Base-by-base conservation (phyloP, 768 basidiomycete genomes). In the Tulasnella sp. region DNA sequence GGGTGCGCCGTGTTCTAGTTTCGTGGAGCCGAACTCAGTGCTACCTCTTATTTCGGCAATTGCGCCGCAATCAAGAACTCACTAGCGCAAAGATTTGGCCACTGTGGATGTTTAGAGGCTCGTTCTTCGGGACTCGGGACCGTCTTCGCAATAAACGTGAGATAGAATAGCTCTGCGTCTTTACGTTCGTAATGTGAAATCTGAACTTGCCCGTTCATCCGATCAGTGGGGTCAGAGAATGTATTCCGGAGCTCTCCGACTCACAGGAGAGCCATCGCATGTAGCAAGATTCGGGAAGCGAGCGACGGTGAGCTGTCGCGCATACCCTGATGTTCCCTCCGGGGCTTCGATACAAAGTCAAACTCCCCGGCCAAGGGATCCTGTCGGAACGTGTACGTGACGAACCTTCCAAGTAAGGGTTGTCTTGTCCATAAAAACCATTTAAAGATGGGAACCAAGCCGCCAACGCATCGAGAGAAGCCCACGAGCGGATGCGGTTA, bases 131-230 rank as follows among this genome's bases (percentile, higher is more conserved):
- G 81, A 41, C 84, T 81, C 42, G 74, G 69, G 35, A 82, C 83
- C 44, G 85, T 78, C 62, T 83, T 84, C 68, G 83, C 82, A 74
- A 92, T 81, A 74, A 84, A 82, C 12, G 90, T 89, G 65, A 94
- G 83, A 80, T 94, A 96, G 78, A 91, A 91, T 32, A 92, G 78
- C 79, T 96, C 94, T 65, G 88, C 86, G 76, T 95, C 94, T n/a
- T 80, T 81, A 44, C 94, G 84, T 78, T 94, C 91, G 75, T 84
- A 87, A 9, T 78, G 75, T 9, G 89, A 85, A 62, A 95, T 86
- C 91, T 94, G 75, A 66, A 64, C 42, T 39, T 63, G 16, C 41
- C 36, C 16, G 29, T 77, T 41, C 78, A 76, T 44, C 42, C 67
- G 39, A 59, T 65, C 42, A 67, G 62, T 73, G 62, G 37, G 63